A percentile compares a stretch with the other conserved stretches of the same genome.
These are phyloP conservation scores for Rhododendron mucronatum DNA, from an alignment of 148 eudicot genomes.

Conservation along the genomic window DNA sequence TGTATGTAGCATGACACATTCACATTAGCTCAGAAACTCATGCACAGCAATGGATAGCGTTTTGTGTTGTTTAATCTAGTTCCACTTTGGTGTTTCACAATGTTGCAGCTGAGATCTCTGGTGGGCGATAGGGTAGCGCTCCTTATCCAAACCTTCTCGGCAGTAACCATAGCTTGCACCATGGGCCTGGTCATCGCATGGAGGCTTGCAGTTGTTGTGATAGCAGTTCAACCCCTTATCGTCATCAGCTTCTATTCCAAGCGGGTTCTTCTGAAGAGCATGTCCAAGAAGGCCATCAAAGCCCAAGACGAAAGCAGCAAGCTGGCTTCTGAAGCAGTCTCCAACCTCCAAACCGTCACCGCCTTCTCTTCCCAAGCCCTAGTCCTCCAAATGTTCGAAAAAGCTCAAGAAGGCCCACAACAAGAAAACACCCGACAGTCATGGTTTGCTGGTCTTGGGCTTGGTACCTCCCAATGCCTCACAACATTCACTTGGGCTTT, in stretches of 20 bases:
- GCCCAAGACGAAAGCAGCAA: neutral
- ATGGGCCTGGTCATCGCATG: neutral
- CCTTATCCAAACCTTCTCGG: neutral
- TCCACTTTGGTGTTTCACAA: neutral
- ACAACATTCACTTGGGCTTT: neutral
- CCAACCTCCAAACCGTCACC: neutral
- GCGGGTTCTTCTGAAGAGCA: neutral
- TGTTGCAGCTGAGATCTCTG: neutral
- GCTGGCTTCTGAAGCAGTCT: neutral
- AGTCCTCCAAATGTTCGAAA: neutral
- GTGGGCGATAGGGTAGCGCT: neutral
- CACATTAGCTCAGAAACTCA: neutral
- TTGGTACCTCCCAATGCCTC: neutral
- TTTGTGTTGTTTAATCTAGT: neutral
- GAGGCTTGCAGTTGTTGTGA: neutral
- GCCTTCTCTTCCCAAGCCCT: neutral
- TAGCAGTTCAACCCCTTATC: neutral
- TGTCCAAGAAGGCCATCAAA: neutral
- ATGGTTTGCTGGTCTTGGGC: neutral
- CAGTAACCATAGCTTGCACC: neutral
- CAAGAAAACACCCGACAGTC: neutral
- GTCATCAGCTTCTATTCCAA: neutral
- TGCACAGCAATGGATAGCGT: too few species aligned
- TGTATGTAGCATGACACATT: too few species aligned
- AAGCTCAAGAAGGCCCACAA: neutral